Base-by-base conservation (phyloP, 2,329 filamentous ascomycete species). In the Domatiomyces globalis region DNA sequence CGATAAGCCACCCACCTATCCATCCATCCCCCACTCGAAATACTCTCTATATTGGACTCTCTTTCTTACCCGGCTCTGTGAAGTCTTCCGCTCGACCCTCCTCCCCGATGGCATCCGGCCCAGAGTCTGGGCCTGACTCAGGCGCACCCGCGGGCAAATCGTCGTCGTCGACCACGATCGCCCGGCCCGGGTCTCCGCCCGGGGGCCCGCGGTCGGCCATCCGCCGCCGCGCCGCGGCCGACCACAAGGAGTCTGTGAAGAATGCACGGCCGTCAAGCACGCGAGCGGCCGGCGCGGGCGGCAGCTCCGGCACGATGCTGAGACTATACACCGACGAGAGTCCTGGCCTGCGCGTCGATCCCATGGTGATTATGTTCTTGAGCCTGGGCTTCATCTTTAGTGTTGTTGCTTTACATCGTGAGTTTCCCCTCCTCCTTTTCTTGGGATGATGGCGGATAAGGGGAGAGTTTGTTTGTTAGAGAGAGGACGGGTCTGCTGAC, bases 271-370 rank as follows among this genome's bases (percentile, higher is more conserved):
- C 92, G 48, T 86, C 83, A 69, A 94, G 86, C 74, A 98, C 92
- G 60, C 81, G 92, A 63, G 83, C 90, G 42, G 92, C 92, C 33
- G 92, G 92, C 62, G 92, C 92, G 17, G 92, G 92, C 61, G 92
- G 92, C 60, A 95, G 88, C 68, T 94, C 85, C 70, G 94, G 87
- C 74, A 98, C 92, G 49, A 98, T 98, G 92, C 77, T 98, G 75
- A 90, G 89, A 71, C 83, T 98, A 45, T 98, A 98, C 81, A 98
- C 92, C 53, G 92, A 98, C 67, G 92, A 98, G 76, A 94, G 87
- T 59, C 92, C 92, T 53, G 92, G 92, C 56, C 76, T 98, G 64
- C 95, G 95, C 76, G 92, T 98, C 59, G 92, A 98, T 69, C 92
- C 92, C 19, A 92, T 98, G 54, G 89, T 98, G 60, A 90, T 98